These are phyloP conservation scores for Hypsizygus marmoreus DNA, from an alignment of 768 basidiomycete genomes.

Conservation along the genomic window DNA sequence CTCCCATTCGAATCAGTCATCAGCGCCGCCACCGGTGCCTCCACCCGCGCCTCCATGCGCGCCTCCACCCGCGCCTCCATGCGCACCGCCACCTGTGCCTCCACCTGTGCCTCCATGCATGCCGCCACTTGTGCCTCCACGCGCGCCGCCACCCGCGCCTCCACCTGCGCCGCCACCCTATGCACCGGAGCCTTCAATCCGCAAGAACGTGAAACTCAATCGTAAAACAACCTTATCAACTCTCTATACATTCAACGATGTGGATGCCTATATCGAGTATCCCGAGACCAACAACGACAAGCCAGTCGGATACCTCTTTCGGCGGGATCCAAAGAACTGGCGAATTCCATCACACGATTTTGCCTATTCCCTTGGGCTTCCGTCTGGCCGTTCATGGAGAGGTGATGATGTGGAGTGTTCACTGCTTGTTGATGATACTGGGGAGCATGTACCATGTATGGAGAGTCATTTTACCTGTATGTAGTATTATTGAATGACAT, in stretches of 20 bases:
- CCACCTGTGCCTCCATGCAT: too few species aligned
- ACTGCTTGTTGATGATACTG: slow-evolving; percentile 7
- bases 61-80: too few species aligned
- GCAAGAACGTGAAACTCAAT: slow-evolving; percentile 7
- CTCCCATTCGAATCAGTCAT: too few species aligned
- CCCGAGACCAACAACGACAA: slow-evolving; percentile 10
- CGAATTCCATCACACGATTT: slow-evolving; percentile 10
- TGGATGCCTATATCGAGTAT: slow-evolving; percentile 15
- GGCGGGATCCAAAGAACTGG: slow-evolving; percentile 14
- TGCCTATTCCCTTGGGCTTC: slow-evolving; percentile 16
- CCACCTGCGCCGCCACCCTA: too few species aligned
- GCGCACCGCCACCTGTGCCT: too few species aligned
- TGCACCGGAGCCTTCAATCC: too few species aligned
- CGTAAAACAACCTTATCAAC: slow-evolving; percentile 11
- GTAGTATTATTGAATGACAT: neutral
- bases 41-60: too few species aligned
- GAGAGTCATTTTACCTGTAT: slow-evolving; percentile 18
- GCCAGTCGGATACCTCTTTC: slow-evolving; percentile 17
- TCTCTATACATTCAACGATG: slow-evolving; percentile 11
- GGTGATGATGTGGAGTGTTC: slow-evolving; percentile 1
- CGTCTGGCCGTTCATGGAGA: slow-evolving; percentile 6
- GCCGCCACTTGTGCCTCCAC: too few species aligned
- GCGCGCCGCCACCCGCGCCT: too few species aligned
- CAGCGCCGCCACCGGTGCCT: too few species aligned
- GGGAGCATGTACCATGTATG: slow-evolving; percentile 11